phyloP scores from a whole-genome alignment of 179 eudicot genomes.

The Camellia oleifera region DNA sequence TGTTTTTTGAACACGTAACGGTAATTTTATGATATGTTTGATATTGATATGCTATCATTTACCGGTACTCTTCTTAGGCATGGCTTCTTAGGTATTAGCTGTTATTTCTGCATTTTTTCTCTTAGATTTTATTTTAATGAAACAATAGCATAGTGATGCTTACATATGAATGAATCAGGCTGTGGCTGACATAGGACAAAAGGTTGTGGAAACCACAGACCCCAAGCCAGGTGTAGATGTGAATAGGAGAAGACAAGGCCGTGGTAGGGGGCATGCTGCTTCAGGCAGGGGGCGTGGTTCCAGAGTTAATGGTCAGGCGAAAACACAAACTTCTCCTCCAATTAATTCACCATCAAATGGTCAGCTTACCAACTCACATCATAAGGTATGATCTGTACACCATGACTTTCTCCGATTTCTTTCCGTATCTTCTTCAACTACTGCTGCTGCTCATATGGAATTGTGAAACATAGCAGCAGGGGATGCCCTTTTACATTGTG shows the following conservation, averaged over 20 bases:
- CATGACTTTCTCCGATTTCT: not conserved
- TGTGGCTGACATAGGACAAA: slow-evolving; percentile 51
- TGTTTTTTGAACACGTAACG: not conserved
- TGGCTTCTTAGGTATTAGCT: not conserved
- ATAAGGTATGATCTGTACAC: slow-evolving; percentile 39
- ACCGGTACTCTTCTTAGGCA: not conserved
- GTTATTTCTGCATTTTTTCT: not conserved
- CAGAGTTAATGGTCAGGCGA: slow-evolving; percentile 58
- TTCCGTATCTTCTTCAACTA: not conserved
- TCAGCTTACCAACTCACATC: slow-evolving; percentile 51
- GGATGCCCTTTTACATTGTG: not conserved
- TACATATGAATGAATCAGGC: slow-evolving; percentile 37
- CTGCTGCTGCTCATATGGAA: not conserved
- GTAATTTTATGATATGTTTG: not conserved
- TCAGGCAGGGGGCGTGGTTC: slow-evolving; percentile 78
- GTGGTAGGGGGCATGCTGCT: slow-evolving; percentile 66
- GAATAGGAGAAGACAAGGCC: slow-evolving; percentile 72
- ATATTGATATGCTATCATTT: slow-evolving; percentile 6
- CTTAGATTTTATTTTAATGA: not conserved
- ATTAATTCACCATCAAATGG: slow-evolving; percentile 52
- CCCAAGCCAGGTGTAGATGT: slow-evolving; percentile 41
- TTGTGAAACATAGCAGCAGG: not conserved
- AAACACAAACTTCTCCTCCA: slow-evolving; percentile 39
- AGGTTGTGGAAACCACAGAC: slow-evolving; percentile 38
- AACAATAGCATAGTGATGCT: not conserved